A percentile compares a stretch with the other conserved stretches of the same genome.
phyloP scores from a whole-genome alignment of 805 yeast species.

The Yarrowia phangngaensis region DNA sequence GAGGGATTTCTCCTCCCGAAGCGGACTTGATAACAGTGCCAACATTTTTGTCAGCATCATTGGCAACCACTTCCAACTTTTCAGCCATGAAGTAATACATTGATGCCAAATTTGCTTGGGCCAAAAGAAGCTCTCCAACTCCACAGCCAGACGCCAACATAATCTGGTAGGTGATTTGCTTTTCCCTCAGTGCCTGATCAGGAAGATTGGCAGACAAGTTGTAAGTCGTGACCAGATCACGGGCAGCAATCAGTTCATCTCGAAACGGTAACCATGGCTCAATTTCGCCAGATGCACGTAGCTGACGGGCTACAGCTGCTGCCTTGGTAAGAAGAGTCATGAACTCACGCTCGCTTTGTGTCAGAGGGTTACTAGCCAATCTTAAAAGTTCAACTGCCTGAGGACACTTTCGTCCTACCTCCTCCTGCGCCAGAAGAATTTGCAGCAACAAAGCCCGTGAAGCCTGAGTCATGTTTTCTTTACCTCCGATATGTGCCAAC shows the following conservation, averaged over 20 bases:
- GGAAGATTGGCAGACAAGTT: constrained; percentile 68
- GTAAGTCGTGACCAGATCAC: constrained; percentile 70
- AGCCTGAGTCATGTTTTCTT: constrained; percentile 42
- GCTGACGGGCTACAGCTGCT: constrained; percentile 10
- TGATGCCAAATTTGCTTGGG: constrained; percentile 57
- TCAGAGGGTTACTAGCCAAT: background rate
- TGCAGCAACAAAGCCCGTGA: constrained; percentile 53
- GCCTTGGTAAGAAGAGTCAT: constrained; percentile 26
- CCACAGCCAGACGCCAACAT: constrained; percentile 70
- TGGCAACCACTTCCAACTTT: constrained; percentile 44
- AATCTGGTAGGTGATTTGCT: constrained; percentile 61
- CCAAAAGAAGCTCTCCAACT: constrained; percentile 58
- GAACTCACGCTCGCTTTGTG: constrained; percentile 4
- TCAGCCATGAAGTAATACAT: constrained; percentile 65
- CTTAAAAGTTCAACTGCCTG: constrained; percentile 30
- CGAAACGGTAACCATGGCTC: constrained; percentile 53
- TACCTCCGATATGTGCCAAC: constrained; percentile 53
- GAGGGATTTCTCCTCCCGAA: background rate
- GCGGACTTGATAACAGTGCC: background rate
- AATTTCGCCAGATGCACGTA: background rate
- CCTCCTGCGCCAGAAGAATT: constrained; percentile 61
- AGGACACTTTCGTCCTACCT: constrained; percentile 43
- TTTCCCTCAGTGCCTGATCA: constrained; percentile 55
- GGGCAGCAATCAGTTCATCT: constrained; percentile 71
- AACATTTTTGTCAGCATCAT: background rate